Evolutionary conservation across 2,329 filamentous ascomycete species (phyloP), one percentile per base, ranked within the genome.

Genomic region (Exophiala mesophila): DNA sequence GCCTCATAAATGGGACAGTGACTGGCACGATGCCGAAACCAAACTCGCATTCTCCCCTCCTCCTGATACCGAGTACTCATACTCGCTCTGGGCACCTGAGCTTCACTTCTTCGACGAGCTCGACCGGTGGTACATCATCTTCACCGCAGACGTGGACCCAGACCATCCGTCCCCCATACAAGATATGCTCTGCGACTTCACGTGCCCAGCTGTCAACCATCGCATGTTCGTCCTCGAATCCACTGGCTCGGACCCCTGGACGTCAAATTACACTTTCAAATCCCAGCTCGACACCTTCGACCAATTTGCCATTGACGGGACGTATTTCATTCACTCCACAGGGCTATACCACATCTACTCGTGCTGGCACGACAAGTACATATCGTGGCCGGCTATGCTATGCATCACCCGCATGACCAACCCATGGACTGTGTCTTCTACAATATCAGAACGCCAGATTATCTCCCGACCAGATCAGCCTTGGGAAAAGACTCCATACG

Each of bases 251-350:
- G 66, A 72, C 50, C 68, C 69, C 1, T 74, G 70, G 71, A 59
- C 57, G 0, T 63, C 66, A 12, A 57, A 57, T 20, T 75, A 68
- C 53, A 63, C 58, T 3, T 60, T 69, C 56, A 72, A 72, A 40
- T 53, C 63, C 28, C 60, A 72, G 50, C 61, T 75, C 13, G 59
- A 74, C 50, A 74, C 71, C 0, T 74, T 65, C 50, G 63, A 74
- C 47, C 71, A 75, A 45, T 75, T 75, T 49, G 70, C 71, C 16
- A 74, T 75, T 45, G 71, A 75, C 41, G 72, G 71, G 1, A 75
- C 71, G 1, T 75, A 74, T 56, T 73, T 74, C 54, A 59, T 64
- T 43, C 66, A 74, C 53, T 51, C 50, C 2, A 57, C 59, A 4
- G 60, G 61, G 1, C 55, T 67, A 1, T 67, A 67, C 48, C 65